A percentile compares a stretch with the other conserved stretches of the same genome.
Evolutionary conservation across 2,329 filamentous ascomycete genomes (phyloP).

Genomic region (Botrytis porri): DNA sequence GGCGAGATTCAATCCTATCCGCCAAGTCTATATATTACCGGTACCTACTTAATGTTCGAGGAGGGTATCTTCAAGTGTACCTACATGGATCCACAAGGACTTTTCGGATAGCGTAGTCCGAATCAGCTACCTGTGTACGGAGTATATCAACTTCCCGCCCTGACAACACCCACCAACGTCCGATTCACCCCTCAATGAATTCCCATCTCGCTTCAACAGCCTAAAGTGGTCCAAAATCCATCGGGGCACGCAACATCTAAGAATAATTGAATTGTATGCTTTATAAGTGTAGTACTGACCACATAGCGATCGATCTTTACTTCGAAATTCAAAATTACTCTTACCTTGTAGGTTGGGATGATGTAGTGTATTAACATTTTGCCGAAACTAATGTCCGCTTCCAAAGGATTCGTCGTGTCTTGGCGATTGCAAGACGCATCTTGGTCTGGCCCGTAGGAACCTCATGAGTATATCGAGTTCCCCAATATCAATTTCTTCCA

Average conservation of each 20-base stretch:
- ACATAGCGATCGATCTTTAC: too few species aligned
- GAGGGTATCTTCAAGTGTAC: constrained; percentile 8
- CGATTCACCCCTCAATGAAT: neutral
- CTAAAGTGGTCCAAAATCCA: neutral
- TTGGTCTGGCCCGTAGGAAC: neutral
- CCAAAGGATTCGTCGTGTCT: neutral
- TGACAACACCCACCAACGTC: neutral
- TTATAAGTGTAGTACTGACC: neutral
- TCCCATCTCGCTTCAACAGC: too few species aligned
- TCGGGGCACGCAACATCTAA: neutral
- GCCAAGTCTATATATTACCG: neutral
- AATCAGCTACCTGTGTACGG: neutral
- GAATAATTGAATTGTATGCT: neutral
- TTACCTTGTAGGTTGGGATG: neutral
- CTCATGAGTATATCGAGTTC: neutral
- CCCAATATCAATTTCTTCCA: neutral
- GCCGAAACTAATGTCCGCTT: neutral
- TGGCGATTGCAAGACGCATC: neutral
- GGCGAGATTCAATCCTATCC: neutral
- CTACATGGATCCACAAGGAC: neutral
- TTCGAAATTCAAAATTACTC: neutral
- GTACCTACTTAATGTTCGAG: neutral
- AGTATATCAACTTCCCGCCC: neutral
- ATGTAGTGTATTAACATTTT: neutral
- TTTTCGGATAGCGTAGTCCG: neutral